phyloP scores from a whole-genome alignment of 495 filamentous ascomycete species.

The Aspergillus coremiiformis region DNA sequence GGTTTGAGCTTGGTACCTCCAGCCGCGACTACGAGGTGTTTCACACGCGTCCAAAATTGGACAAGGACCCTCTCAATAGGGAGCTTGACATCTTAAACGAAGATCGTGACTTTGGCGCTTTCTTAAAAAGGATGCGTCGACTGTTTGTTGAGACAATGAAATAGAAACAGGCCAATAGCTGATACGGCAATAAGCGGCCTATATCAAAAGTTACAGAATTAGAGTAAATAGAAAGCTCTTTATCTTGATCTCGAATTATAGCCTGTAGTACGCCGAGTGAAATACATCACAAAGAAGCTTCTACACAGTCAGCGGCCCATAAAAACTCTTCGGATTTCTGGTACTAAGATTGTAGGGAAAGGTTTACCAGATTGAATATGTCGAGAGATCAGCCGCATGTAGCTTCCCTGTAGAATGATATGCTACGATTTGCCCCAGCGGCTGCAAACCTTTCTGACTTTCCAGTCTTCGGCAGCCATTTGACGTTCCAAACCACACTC shows the following conservation, averaged over 20 bases:
- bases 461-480: conserved; percentile 75
- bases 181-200: neutral
- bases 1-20: conserved; percentile 82
- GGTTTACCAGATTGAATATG: conserved; percentile 4
- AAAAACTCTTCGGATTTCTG: neutral
- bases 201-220: neutral
- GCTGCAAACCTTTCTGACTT: conserved; percentile 81
- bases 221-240: neutral
- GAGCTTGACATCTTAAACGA: conserved; percentile 71
- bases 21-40: conserved; percentile 77
- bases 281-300: neutral
- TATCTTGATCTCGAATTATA: neutral
- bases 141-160: conserved; percentile 61
- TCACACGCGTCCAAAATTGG: conserved; percentile 70
- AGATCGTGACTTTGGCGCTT: conserved; percentile 66
- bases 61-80: conserved; percentile 61
- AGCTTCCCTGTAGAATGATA: conserved; percentile 90
- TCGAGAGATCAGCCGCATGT: conserved; percentile 52
- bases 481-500: conserved; percentile 75
- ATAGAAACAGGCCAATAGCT: conserved; percentile 11
- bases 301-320: neutral
- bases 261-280: neutral
- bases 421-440: conserved; percentile 68
- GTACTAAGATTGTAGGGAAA: neutral
- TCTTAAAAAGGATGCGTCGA: conserved; percentile 89